Base-by-base conservation (phyloP, 805 yeast genomes). In the Zygosaccharomyces siamensis region DNA sequence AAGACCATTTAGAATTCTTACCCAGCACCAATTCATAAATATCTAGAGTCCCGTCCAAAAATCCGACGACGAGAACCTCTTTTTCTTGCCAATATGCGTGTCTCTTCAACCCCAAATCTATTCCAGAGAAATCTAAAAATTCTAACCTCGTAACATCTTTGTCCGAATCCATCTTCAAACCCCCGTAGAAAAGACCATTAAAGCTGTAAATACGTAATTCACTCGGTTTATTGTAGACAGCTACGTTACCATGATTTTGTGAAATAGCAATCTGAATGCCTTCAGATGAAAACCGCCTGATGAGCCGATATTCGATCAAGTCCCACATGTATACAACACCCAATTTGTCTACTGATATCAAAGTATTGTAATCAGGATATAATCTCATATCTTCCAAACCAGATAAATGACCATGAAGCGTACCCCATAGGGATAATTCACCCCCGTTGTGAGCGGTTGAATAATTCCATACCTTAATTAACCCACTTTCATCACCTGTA, bases 321-420 rank as follows among this genome's bases (percentile, higher is more conserved):
- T 87, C 88, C 92, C 95, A 87, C 3, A 81, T 53, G 16, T 74
- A 73, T 2, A 81, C 77, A 2, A 63, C 62, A 0, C 95, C 92
- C 7, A 62, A 68, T 0, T 47, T 56, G 59, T 84, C 89, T 21
- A 79, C 62, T 51, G 84, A 77, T 10, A 83, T 51, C 7, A 84
- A 69, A 3, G 76, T 62, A 46, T 83, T 80, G 59, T 73, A 83
- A 37, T 79, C 76, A 6, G 73, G 67, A 23, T 83, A 76, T 28
- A 73, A 71, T 33, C 69, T 67, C 23, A 88, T 59, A n/a, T 72
- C 70, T 12, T 58, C 66, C 3, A 86, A 71, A 0, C 69, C 61
- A 5, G 69, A 50, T 1, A 74, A 60, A 64, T 86, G 95, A 0
- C 89, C 88, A 66, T 43, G 83, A 59, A 45, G 75, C 67, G 21